Base-by-base conservation (phyloP, 2,329 filamentous ascomycete species). In the Sphaerulina vaccinii region DNA sequence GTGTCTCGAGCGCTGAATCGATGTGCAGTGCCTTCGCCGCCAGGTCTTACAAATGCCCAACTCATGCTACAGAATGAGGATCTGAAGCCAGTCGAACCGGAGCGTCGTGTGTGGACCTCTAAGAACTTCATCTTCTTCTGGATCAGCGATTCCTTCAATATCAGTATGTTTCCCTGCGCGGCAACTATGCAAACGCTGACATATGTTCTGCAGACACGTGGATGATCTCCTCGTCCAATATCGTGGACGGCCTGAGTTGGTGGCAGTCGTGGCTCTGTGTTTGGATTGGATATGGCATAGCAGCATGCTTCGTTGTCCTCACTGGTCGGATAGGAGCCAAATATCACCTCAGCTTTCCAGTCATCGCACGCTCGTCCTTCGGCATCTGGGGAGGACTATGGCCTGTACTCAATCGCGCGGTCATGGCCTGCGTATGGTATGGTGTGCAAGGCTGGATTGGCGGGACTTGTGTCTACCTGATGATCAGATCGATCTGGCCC, bases 141-240 rank as follows among this genome's bases (percentile, higher is more conserved):
- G 88, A 80, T 92, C 63, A 86, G 87, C 23, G 88, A 92, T 71
- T 87, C 83, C 0, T 90, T 91, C 74, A 92, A 92, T 69, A 89
- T 93, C 76, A 65, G 45, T 48, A 48, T 32, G 45, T 24, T 2
- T 7, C 6, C 8, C 15, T 9, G 9, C 19, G 13, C 24, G 9
- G 13, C n/a, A 2, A 10, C 11, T 16, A 15, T n/a, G n/a, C 2
- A 16, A 23, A 11, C n/a, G 15, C 27, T 47, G 33, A 38, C 21
- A 27, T 6, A 11, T 13, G 18, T 16, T 5, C 15, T 1, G 7
- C 11, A 47, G 45, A 45, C 35, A 41, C 59, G 15, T 57, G 54
- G 90, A 95, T 95, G 88, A 93, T 95, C 57, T 87, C 88, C 0
- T 89, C 87, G 1, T 84, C 87, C 32, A 90, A 87, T 65, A 88